Conservation (phyloP, 768 basidiomycete genomes). For the Mycena rebaudengoi region DNA sequence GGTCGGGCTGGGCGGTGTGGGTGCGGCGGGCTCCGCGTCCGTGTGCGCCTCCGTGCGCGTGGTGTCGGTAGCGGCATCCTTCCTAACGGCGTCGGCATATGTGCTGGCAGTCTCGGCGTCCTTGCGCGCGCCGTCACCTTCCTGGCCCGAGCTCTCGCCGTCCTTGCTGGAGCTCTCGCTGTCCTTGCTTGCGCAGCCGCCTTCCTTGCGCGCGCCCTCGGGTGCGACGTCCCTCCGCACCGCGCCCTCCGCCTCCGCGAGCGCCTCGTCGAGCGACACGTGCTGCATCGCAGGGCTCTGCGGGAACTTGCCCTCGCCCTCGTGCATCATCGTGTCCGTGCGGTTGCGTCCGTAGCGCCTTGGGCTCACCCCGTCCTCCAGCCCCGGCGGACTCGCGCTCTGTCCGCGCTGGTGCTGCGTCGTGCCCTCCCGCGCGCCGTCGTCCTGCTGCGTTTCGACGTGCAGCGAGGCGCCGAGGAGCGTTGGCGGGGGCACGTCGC, state of each 20-base stretch:
- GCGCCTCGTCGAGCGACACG: slow-evolving; percentile 5
- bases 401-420: background rate
- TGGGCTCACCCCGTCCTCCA: slow-evolving; percentile 34
- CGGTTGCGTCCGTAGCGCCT: slow-evolving; percentile 50
- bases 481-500: slow-evolving; percentile 51
- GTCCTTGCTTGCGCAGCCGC: background rate
- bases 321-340: slow-evolving; percentile 66
- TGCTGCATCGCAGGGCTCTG: slow-evolving; percentile 16
- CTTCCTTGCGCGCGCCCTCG: background rate
- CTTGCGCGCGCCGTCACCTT: background rate
- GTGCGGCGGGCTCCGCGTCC: background rate
- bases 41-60: too few species aligned
- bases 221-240: background rate
- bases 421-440: background rate
- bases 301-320: slow-evolving; percentile 34
- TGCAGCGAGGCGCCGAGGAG: slow-evolving; percentile 46
- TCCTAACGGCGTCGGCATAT: background rate
- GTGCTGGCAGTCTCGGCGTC: background rate
- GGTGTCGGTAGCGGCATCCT: too few species aligned
- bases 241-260: slow-evolving; percentile 2
- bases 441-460: slow-evolving; percentile 33
- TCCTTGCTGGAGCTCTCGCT: background rate
- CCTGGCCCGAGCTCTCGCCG: background rate
- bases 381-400: slow-evolving; percentile 28
- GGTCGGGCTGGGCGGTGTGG: slow-evolving; percentile 15